Evolutionary conservation across 2,329 filamentous ascomycete species (phyloP), one percentile per base, ranked within the genome.

Genomic region (Penicillium sp.): DNA sequence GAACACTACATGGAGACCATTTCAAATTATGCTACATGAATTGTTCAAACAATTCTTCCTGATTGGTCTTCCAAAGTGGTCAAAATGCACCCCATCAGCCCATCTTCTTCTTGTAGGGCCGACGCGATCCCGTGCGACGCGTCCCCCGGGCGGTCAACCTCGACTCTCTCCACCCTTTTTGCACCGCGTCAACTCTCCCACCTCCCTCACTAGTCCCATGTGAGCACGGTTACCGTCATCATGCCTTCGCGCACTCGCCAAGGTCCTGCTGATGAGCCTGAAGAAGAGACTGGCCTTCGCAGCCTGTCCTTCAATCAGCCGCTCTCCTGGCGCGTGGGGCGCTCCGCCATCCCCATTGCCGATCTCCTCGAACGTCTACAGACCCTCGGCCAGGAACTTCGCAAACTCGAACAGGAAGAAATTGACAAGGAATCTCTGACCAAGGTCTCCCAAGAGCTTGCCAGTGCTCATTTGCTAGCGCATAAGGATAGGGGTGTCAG

Each of bases 401-500:
- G 88, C 65, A 89, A 90, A 61, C 86, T 97, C 72, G 93, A 97
- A 64, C 93, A 98, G 78, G 93, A 97, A 71, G 89, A 90, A 61
- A 88, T 90, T 61, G 88, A 96, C 63, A 87, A 91, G 69, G 87
- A 90, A n/a, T 93, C 92, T n/a, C 84, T 98, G 67, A 87, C 85
- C 64, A 88, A 89, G 55, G 91, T 96, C 65, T 92, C 94, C 56
- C 91, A 93, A 74, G 91, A 97, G 72, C 85, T 99, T 49, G 92
- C 89, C 6, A 88, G 89, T 66, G 88, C 89, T 64, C 92, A 95
- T 72, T 83, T 99, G 26, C 81, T 99, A 51, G 88, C 87, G 62
- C 95, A 99, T 80, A 96, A 96, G 81, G 95, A 99, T 77, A 91
- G 89, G 67, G 95, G 95, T 59, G 93, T 99, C 67, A 90, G 91